Conservation (phyloP, 805 yeast genomes). For the Yamadazyma nakazawae region DNA sequence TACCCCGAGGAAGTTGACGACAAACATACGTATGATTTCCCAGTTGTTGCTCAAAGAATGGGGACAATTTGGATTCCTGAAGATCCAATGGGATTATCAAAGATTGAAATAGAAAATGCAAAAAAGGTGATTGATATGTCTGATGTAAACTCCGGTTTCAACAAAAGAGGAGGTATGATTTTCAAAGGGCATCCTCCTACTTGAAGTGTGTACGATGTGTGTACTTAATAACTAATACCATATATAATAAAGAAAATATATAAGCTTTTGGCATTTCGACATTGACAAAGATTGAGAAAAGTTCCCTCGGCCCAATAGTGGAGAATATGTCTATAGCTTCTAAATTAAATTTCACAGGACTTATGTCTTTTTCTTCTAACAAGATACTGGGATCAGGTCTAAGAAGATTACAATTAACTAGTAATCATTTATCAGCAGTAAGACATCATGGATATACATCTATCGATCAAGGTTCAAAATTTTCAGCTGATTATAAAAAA, state of each 20-base stretch:
- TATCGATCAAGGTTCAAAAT: constrained; percentile 31
- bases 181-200: constrained; percentile 29
- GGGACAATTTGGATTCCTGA: constrained; percentile 91
- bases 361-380: background rate
- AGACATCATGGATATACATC: background rate
- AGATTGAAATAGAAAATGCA: constrained; percentile 53
- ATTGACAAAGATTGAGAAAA: background rate
- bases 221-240: constrained; percentile 3
- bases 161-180: constrained; percentile 28
- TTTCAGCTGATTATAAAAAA: constrained; percentile 36
- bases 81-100: constrained; percentile 82
- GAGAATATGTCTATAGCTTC: background rate
- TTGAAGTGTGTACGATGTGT: background rate
- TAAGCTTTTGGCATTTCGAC: background rate
- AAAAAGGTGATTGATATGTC: constrained; percentile 54
- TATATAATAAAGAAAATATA: background rate
- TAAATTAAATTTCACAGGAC: background rate
- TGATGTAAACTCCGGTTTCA: constrained; percentile 64
- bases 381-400: background rate
- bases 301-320: background rate
- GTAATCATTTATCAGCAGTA: constrained; percentile 1
- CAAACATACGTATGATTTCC: constrained; percentile 69
- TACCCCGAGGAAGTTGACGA: constrained; percentile 43
- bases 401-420: constrained; percentile 4
- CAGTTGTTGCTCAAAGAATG: constrained; percentile 63